A percentile compares a stretch with the other conserved stretches of the same genome.
phyloP scores from a whole-genome alignment of 2,329 filamentous ascomycete genomes.

The Colletotrichum sidae region DNA sequence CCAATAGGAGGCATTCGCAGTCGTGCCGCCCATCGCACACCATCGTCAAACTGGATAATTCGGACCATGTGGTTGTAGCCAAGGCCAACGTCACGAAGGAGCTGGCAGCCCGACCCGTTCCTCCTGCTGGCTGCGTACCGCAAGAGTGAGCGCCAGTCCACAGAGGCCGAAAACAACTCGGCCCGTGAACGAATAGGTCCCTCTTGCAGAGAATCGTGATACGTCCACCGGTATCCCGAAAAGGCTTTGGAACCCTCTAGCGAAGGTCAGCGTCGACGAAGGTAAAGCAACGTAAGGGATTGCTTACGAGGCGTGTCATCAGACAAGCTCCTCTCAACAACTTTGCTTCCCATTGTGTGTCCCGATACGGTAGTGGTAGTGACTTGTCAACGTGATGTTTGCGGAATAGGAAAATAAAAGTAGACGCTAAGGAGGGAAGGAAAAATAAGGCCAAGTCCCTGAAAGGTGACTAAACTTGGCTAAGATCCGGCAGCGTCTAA shows the following conservation, averaged over 20 bases:
- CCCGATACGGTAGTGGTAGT: neutral
- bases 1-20: slow-evolving; percentile 10
- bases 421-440: neutral
- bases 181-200: slow-evolving; percentile 5
- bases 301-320: slow-evolving; percentile 5
- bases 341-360: neutral
- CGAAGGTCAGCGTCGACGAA: slow-evolving; percentile 2
- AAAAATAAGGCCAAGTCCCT: slow-evolving; percentile 6
- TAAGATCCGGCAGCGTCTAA: slow-evolving; percentile 4
- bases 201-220: slow-evolving; percentile 8
- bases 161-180: slow-evolving; percentile 1
- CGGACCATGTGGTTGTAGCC: slow-evolving; percentile 11
- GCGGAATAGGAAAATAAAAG: slow-evolving; percentile 6
- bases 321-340: slow-evolving; percentile 5
- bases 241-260: slow-evolving; percentile 8
- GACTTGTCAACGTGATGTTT: slow-evolving; percentile 1
- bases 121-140: neutral
- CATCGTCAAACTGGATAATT: slow-evolving; percentile 11
- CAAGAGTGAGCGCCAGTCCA: slow-evolving; percentile 8
- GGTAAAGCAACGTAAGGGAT: neutral
- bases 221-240: slow-evolving; percentile 9
- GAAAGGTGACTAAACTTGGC: neutral
- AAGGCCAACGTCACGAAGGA: slow-evolving; percentile 13
- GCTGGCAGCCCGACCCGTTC: neutral
- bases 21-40: slow-evolving; percentile 3